phyloP scores from a whole-genome alignment of 495 filamentous ascomycete species.

The Lindgomyces ingoldianus region DNA sequence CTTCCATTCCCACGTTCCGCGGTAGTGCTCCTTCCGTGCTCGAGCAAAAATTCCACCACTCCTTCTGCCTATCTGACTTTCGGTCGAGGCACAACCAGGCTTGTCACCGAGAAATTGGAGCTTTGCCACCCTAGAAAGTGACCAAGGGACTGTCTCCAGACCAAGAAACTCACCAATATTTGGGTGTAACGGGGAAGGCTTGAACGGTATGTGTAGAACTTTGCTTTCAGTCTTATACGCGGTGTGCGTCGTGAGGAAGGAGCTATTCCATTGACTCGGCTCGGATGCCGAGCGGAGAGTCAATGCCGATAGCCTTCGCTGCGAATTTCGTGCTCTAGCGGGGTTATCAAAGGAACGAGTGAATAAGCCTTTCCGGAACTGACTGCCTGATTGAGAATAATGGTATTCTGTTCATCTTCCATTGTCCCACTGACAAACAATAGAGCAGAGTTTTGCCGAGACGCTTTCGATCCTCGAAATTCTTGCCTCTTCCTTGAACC shows the following conservation, averaged over 20 bases:
- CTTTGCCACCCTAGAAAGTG: neutral
- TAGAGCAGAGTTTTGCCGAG: constrained; percentile 12
- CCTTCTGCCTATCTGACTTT: neutral
- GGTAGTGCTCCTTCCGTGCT: neutral
- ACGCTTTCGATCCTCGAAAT: neutral
- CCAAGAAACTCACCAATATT: neutral
- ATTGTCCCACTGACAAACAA: constrained; percentile 28
- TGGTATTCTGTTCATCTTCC: neutral
- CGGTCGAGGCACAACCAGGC: too few relatives aligned
- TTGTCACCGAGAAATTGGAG: neutral
- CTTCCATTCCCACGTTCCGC: neutral
- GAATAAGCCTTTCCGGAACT: neutral
- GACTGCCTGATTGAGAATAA: constrained; percentile 9
- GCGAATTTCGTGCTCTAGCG: neutral
- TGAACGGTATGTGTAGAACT: constrained; percentile 3
- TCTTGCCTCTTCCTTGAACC: neutral
- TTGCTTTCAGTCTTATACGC: neutral
- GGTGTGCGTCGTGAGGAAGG: neutral
- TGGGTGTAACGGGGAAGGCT: neutral
- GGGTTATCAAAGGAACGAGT: neutral
- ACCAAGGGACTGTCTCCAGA: neutral
- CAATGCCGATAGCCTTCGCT: neutral
- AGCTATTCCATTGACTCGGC: too few relatives aligned
- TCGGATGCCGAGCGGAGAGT: too few relatives aligned
- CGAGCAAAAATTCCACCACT: neutral